Evolutionary conservation across 441 rosid genomes (phyloP).

Genomic region (Erysimum cheiri): DNA sequence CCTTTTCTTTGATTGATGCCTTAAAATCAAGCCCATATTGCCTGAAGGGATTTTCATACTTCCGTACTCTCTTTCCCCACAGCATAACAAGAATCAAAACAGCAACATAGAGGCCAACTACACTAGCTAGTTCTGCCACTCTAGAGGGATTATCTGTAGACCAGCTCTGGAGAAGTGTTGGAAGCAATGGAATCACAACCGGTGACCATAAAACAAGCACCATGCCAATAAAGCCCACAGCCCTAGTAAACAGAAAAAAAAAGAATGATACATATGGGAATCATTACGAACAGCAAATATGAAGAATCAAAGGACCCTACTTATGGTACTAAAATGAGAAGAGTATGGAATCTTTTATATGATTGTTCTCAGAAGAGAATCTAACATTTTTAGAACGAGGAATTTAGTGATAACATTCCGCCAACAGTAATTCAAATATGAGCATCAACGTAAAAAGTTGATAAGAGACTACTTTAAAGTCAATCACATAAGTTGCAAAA

Average conservation of each 20-base stretch:
- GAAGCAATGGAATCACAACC: slow-evolving; percentile 81
- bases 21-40: slow-evolving; percentile 86
- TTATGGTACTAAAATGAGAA: slow-evolving; percentile 31
- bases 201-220: slow-evolving; percentile 95
- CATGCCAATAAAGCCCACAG: slow-evolving; percentile 81
- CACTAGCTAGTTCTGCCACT: slow-evolving; percentile 76
- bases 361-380: slow-evolving; percentile 4
- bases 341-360: slow-evolving; percentile 25
- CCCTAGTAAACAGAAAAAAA: slow-evolving; percentile 51
- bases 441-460: background rate
- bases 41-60: slow-evolving; percentile 74
- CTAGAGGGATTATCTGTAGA: slow-evolving; percentile 65
- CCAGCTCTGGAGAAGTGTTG: slow-evolving; percentile 88
- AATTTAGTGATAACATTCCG: no score
- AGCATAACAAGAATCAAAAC: slow-evolving; percentile 69
- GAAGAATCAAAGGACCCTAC: slow-evolving; percentile 18
- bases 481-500: slow-evolving; percentile 4
- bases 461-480: slow-evolving; percentile 15
- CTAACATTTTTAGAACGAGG: no score
- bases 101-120: slow-evolving; percentile 83
- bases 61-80: slow-evolving; percentile 91
- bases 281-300: slow-evolving; percentile 12
- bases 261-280: slow-evolving; percentile 10
- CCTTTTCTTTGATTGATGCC: slow-evolving; percentile 60
- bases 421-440: slow-evolving; percentile 4